A percentile compares a stretch with the other conserved stretches of the same genome.
Evolutionary conservation across 371 early-diverging fungal genomes (phyloP).

Genomic region (Mycotypha africana): DNA sequence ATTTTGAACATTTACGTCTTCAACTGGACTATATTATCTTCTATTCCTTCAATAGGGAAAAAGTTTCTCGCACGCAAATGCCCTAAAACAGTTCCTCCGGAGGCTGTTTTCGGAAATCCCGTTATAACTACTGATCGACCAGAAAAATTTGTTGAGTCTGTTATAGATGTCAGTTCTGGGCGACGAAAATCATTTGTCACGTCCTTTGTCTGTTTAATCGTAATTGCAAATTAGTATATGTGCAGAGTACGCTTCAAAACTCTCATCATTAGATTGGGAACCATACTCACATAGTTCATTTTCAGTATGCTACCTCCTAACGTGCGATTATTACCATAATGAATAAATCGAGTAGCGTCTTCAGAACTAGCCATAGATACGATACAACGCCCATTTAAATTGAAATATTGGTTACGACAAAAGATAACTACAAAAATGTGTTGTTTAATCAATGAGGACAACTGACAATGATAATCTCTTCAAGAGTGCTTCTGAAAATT

Average conservation of each 20-base stretch:
- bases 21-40: constrained; percentile 26
- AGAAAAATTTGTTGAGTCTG: constrained; percentile 26
- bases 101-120: constrained; percentile 26
- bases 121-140: constrained; percentile 35
- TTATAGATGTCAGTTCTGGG: constrained; percentile 22
- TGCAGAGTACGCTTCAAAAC: too few relatives aligned
- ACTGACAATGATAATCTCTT: background rate
- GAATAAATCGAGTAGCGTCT: constrained; percentile 27
- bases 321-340: constrained; percentile 32
- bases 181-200: constrained; percentile 19
- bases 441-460: too few relatives aligned
- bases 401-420: constrained; percentile 27
- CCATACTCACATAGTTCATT: constrained; percentile 26
- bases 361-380: constrained; percentile 22
- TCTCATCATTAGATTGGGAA: too few relatives aligned
- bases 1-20: too few relatives aligned
- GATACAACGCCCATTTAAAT: constrained; percentile 32
- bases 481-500: background rate
- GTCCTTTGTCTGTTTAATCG: background rate
- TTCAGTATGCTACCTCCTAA: constrained; percentile 34
- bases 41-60: constrained; percentile 33
- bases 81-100: constrained; percentile 27
- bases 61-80: constrained; percentile 33
- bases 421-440: constrained; percentile 25
- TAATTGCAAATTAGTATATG: too few relatives aligned